Evolutionary conservation across 2,329 filamentous ascomycete genomes (phyloP).

Genomic region (Diaporthe destruens): DNA sequence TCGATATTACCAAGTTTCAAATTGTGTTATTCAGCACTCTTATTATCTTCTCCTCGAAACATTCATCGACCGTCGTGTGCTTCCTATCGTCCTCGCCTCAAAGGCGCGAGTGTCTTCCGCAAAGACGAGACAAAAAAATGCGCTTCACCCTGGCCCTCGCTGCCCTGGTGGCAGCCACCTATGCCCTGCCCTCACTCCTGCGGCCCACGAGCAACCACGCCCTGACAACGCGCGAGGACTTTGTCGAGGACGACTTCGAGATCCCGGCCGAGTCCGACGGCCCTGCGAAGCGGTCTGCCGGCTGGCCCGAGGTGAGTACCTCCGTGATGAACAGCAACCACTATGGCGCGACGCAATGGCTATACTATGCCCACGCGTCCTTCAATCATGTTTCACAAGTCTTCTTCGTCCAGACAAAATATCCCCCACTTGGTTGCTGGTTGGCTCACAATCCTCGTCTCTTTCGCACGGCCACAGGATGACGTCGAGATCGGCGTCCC

Average conservation of each 20-base stretch:
- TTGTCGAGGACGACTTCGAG: constrained; percentile 21
- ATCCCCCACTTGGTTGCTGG: neutral
- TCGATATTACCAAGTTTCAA: neutral
- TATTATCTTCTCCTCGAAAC: neutral
- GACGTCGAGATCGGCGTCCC: constrained; percentile 20
- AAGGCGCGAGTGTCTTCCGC: neutral
- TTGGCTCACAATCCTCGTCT: neutral
- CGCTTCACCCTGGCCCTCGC: neutral
- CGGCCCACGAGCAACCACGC: neutral
- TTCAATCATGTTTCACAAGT: neutral
- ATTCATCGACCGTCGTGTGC: neutral
- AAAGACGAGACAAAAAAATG: neutral
- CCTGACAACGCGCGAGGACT: neutral
- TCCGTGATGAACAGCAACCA: neutral
- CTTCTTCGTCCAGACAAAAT: neutral
- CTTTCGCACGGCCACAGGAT: neutral
- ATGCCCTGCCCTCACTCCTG: constrained; percentile 1
- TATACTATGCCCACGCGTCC: neutral
- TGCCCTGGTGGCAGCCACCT: constrained; percentile 17
- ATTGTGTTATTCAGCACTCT: no score
- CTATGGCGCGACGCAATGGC: no score
- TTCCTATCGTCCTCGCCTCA: neutral
- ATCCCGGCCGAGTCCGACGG: constrained; percentile 5
- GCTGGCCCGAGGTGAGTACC: constrained; percentile 12
- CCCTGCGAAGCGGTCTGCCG: constrained; percentile 2